phyloP scores from a whole-genome alignment of 106 monocot genomes.

The Acorus gramineus region DNA sequence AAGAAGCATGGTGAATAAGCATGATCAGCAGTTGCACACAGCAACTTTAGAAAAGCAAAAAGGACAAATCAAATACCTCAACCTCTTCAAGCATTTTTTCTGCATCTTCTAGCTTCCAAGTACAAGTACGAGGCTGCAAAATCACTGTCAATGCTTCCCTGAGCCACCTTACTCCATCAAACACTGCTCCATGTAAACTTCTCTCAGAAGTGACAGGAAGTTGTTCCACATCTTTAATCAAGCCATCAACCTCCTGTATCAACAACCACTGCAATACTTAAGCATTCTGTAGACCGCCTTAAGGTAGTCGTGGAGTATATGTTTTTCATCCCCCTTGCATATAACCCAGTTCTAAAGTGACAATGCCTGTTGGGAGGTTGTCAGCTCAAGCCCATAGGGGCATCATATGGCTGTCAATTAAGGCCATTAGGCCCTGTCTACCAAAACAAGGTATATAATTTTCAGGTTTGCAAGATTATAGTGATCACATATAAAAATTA shows the following conservation, averaged over 20 bases:
- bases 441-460: too few species aligned
- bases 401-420: too few species aligned
- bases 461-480: too few species aligned
- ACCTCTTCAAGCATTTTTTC: slow-evolving; percentile 44
- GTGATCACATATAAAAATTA: too few species aligned
- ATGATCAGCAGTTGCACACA: background rate
- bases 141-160: slow-evolving; percentile 28
- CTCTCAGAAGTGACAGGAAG: slow-evolving; percentile 17
- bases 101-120: slow-evolving; percentile 35
- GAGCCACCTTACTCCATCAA: slow-evolving; percentile 35
- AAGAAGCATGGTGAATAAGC: background rate
- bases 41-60: background rate
- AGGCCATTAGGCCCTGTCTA: too few species aligned
- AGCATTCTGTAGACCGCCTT: too few species aligned
- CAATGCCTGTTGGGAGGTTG: too few species aligned
- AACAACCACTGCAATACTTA: background rate
- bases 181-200: slow-evolving; percentile 22
- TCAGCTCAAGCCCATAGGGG: too few species aligned
- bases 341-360: too few species aligned
- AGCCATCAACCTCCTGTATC: slow-evolving; percentile 45
- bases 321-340: too few species aligned
- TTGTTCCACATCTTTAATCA: slow-evolving; percentile 31
- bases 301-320: too few species aligned
- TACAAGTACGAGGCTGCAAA: slow-evolving; percentile 21
- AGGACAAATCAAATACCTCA: slow-evolving; percentile 22